phyloP scores from a whole-genome alignment of 192 early-diverging fungal genomes.

The Funneliformis geosporum region DNA sequence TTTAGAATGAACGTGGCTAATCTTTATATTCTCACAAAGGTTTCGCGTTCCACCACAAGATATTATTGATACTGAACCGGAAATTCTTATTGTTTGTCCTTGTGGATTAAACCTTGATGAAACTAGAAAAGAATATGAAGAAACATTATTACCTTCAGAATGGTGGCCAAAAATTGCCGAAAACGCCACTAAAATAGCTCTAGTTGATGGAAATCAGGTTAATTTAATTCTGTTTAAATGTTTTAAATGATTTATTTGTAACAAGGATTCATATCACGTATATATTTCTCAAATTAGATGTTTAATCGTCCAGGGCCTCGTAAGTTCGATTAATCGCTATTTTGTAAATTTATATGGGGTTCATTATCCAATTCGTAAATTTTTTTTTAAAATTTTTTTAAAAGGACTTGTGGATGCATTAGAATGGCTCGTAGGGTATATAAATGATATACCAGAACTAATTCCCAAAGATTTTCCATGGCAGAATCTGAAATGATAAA shows the following conservation, averaged over 20 bases:
- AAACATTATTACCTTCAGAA: slow-evolving; percentile 36
- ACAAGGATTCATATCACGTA: neutral
- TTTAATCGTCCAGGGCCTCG: slow-evolving; percentile 58
- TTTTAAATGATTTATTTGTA: neutral
- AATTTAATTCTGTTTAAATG: neutral
- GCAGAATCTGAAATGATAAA: slow-evolving; percentile 40
- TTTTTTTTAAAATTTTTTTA: slow-evolving; percentile 35
- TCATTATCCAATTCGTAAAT: neutral
- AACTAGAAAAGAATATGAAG: slow-evolving; percentile 44
- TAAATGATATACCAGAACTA: slow-evolving; percentile 47
- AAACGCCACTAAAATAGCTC: slow-evolving; percentile 40
- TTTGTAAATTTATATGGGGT: neutral
- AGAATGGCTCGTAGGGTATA: slow-evolving; percentile 48
- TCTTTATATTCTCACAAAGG: slow-evolving; percentile 4
- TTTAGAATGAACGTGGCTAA: neutral
- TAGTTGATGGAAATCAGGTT: slow-evolving; percentile 55
- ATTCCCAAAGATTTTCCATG: slow-evolving; percentile 51
- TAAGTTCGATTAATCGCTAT: slow-evolving; percentile 3
- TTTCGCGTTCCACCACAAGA: slow-evolving; percentile 39
- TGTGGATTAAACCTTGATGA: slow-evolving; percentile 52
- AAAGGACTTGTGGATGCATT: slow-evolving; percentile 41
- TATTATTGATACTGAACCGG: slow-evolving; percentile 36
- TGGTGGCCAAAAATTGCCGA: slow-evolving; percentile 40
- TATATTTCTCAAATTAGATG: slow-evolving; percentile 35
- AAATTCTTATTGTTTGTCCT: slow-evolving; percentile 50